Evolutionary conservation across 495 filamentous ascomycete species (phyloP), one percentile per base, ranked within the genome.

Genomic region (Astrothelium subdiscretum): DNA sequence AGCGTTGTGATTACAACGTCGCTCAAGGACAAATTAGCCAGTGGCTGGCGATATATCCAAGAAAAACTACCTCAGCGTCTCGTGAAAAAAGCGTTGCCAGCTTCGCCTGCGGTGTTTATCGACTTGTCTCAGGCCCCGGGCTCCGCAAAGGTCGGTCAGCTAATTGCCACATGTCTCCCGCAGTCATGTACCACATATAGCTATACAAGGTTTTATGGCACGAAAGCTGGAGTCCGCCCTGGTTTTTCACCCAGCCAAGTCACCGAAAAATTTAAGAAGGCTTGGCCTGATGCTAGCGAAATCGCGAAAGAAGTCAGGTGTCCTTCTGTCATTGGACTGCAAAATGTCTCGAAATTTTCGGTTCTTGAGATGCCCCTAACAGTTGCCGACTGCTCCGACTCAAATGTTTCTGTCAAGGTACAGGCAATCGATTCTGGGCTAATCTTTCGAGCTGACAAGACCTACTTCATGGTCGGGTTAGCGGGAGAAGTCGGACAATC

Each of bases 281-380:
- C 68, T 78, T 12, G 67, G 71, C 0, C 67, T 81, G 13, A 67
- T 78, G n/a, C 72, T 78, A 44, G 66, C 72, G 4, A 84, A 83
- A 0, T 83, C 87, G 68, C 79, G 81, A 61, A 68, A 73, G 6
- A 32, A 80, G 77, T 11, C 42, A 48, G 18, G 3, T 20, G 42
- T 48, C 8, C 42, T n/a, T n/a, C 42, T 18, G 20, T 48, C 18
- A 48, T 48, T 20, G 42, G 3, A 29, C 3, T 29, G 6, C 48
- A 20, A 10, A 24, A 29, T 10, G 5, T 54, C 29, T 6, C 2
- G 4, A 29, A 4, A 26, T 24, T 26, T 29, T 15, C 20, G 35
- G 68, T 78, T 3, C 68, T 77, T 18, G 85, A 85, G 1, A 87
- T 87, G 67, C 65, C 83, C 11, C 77, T 86, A 12, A 68, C 87